phyloP scores from a whole-genome alignment of 2,329 filamentous ascomycete genomes.

The Fusarium sp. region DNA sequence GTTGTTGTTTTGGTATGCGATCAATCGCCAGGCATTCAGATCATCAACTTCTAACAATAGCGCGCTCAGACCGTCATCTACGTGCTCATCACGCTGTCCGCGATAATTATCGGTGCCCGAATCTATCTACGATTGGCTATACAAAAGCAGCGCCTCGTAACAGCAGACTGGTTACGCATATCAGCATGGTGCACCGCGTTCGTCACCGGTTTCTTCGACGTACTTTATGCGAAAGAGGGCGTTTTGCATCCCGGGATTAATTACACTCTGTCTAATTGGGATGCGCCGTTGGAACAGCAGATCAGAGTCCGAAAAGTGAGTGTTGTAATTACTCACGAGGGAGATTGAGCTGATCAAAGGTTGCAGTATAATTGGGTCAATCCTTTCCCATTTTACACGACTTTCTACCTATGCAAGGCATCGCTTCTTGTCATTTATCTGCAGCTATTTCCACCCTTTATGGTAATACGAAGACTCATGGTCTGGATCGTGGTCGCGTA shows the following conservation, averaged over 20 bases:
- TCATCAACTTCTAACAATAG: accelerated
- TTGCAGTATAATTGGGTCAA: slow-evolving; percentile 5
- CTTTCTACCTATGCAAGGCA: slow-evolving; percentile 34
- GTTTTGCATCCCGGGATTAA: not conserved
- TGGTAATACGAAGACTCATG: slow-evolving; percentile 10
- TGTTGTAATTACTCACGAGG: accelerated
- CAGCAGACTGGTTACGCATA: slow-evolving; percentile 14
- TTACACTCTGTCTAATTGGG: slow-evolving; percentile 17
- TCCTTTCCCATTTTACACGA: slow-evolving; percentile 20
- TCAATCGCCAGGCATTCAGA: not conserved
- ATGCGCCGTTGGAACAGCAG: not conserved
- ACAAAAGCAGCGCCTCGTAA: slow-evolving; percentile 13
- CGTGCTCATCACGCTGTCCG: not conserved
- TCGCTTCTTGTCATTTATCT: slow-evolving; percentile 26
- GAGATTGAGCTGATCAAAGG: not conserved
- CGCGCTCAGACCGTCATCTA: not conserved
- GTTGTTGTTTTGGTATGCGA: slow-evolving; percentile 2
- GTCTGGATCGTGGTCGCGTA: slow-evolving; percentile 14
- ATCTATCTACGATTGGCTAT: slow-evolving; percentile 20
- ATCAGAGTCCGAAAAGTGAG: not conserved
- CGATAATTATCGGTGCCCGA: slow-evolving; percentile 3
- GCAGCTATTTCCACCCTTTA: slow-evolving; percentile 30
- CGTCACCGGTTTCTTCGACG: not conserved
- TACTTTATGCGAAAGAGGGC: not conserved
- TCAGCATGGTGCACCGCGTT: slow-evolving; percentile 16